phyloP scores from a whole-genome alignment of 2,329 filamentous ascomycete species.

The Bipolaris gigantea region DNA sequence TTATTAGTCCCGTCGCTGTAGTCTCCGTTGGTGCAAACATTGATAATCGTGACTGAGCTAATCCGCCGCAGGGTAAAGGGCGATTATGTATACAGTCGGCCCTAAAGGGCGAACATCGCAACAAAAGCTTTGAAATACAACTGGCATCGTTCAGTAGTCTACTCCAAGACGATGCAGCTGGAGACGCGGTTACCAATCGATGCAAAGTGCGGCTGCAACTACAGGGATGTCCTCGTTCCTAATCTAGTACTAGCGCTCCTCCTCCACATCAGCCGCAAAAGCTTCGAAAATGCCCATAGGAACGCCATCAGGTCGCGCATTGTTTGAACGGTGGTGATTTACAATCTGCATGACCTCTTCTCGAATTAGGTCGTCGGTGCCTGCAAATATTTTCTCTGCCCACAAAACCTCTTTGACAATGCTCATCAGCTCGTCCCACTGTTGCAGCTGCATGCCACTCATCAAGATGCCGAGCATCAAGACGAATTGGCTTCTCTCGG shows the following conservation, averaged over 20 bases:
- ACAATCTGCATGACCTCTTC: constrained; percentile 32
- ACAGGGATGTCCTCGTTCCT: constrained; percentile 15
- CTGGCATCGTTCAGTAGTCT: not conserved
- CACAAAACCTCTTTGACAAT: constrained; percentile 35
- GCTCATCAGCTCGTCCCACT: constrained; percentile 30
- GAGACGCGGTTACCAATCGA: not conserved
- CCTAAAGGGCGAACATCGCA: not conserved
- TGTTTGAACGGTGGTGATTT: constrained; percentile 8
- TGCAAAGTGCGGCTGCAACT: constrained; percentile 7
- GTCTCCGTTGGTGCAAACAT: not conserved
- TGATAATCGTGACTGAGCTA: not conserved
- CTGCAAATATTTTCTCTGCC: constrained; percentile 32
- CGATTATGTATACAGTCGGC: not conserved
- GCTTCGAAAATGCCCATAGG: constrained; percentile 6
- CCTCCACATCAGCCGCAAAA: constrained; percentile 10
- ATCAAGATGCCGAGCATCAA: constrained; percentile 33
- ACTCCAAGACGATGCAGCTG: not conserved
- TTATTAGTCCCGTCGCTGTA: not conserved
- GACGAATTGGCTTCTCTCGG: constrained; percentile 30
- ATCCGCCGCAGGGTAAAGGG: not conserved
- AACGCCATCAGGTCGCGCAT: constrained; percentile 3
- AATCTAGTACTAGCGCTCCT: constrained; percentile 15
- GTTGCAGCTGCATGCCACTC: constrained; percentile 22
- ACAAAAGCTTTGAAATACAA: not conserved
- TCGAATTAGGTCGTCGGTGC: constrained; percentile 27